phyloP scores from a whole-genome alignment of 805 yeast genomes.

The Monosporozyma solicola region DNA sequence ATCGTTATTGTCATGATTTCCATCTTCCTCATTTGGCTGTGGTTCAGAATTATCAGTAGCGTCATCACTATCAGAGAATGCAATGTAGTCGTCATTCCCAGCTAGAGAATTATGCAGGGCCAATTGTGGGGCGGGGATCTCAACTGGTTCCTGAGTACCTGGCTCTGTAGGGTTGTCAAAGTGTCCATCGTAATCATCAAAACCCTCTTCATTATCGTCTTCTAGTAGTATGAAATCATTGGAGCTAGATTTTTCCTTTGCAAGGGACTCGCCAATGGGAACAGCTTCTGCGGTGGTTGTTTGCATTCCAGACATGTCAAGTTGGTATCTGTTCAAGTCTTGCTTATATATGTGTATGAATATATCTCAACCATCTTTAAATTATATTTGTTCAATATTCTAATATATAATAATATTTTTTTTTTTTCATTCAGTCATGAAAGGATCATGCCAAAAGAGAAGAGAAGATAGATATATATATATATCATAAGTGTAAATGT shows the following conservation, averaged over 20 bases:
- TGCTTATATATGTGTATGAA: no score
- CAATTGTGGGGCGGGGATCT: not conserved
- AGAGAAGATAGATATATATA: not conserved
- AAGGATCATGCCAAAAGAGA: no score
- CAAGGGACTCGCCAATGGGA: not conserved
- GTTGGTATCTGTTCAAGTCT: not conserved
- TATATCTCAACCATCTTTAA: no score
- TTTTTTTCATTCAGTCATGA: no score
- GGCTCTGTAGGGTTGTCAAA: constrained; percentile 17
- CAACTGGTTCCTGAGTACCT: constrained; percentile 1
- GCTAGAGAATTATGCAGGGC: constrained; percentile 3
- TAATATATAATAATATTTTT: no score
- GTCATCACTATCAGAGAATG: constrained; percentile 32
- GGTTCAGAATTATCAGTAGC: constrained; percentile 27
- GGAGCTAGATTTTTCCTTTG: not conserved
- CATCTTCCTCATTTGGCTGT: constrained; percentile 17
- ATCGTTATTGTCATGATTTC: constrained; percentile 13
- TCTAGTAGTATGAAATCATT: constrained; percentile 1
- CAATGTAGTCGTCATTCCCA: constrained; percentile 35
- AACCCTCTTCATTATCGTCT: constrained; percentile 11
- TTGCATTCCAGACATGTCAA: not conserved
- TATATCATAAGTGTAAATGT: not conserved
- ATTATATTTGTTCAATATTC: no score
- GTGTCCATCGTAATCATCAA: constrained; percentile 24
- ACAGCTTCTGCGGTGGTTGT: not conserved